These are phyloP conservation scores for Paraconiothyrium sp. DNA, from an alignment of 2,329 filamentous ascomycete species.

Conservation along the genomic window DNA sequence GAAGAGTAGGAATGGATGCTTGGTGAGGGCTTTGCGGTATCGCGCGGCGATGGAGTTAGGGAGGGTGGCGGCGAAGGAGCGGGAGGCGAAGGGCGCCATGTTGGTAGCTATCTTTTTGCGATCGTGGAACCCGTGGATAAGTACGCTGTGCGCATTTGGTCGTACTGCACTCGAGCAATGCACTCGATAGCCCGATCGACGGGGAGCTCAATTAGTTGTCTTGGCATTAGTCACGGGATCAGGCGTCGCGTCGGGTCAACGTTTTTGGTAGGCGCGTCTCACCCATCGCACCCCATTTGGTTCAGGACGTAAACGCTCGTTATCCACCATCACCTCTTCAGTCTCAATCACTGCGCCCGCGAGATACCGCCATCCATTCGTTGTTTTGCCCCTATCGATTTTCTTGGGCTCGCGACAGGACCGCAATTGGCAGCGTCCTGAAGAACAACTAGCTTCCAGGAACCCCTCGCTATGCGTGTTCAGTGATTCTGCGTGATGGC, in stretches of 20 bases:
- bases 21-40: slow-evolving; percentile 79
- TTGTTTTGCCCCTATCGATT: not conserved
- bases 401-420: not conserved
- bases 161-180: not conserved
- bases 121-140: not conserved
- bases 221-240: slow-evolving; percentile 36
- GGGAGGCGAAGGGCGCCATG: slow-evolving; percentile 62
- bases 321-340: not conserved
- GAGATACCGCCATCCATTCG: not conserved
- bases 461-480: slow-evolving; percentile 33
- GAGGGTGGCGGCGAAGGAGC: slow-evolving; percentile 65
- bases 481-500: slow-evolving; percentile 48
- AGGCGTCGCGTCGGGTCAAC: slow-evolving; percentile 22
- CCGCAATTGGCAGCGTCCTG: slow-evolving; percentile 8
- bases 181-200: slow-evolving; percentile 18
- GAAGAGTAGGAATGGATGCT: slow-evolving; percentile 90
- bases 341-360: not conserved
- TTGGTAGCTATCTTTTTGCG: not conserved
- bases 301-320: not conserved
- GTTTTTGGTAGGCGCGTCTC: slow-evolving; percentile 26
- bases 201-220: slow-evolving; percentile 19
- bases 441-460: slow-evolving; percentile 4
- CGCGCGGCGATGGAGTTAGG: slow-evolving; percentile 72
- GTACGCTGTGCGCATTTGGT: not conserved
- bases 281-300: slow-evolving; percentile 16